These are phyloP conservation scores for Phytophthora crassamura DNA, from an alignment of 352 stramenopile genomes.

Conservation along the genomic window DNA sequence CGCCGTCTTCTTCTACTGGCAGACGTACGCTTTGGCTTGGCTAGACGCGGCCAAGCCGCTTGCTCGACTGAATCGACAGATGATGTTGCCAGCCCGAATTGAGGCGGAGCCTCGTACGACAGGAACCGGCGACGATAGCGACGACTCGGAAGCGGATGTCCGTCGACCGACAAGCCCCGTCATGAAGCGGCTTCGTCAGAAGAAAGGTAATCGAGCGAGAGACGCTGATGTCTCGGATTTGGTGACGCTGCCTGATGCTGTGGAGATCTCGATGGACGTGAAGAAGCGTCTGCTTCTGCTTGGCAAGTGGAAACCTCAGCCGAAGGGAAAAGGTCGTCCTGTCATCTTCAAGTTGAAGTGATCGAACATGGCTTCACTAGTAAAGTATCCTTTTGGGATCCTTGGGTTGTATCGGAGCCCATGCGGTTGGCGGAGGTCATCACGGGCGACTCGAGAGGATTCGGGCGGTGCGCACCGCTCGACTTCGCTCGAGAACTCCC, in stretches of 20 bases:
- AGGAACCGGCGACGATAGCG: slow-evolving; percentile 1
- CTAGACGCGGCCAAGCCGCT: slow-evolving; percentile 47
- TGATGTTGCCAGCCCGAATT: not conserved
- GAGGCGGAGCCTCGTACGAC: not conserved
- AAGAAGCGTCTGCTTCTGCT: slow-evolving; percentile 67
- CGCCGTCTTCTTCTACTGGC: slow-evolving; percentile 72
- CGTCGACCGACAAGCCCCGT: slow-evolving; percentile 61
- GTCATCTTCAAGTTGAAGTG: slow-evolving; percentile 29
- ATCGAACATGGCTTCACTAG: slow-evolving; percentile 16
- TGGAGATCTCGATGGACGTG: slow-evolving; percentile 59
- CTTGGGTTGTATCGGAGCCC: not conserved
- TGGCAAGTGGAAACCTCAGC: slow-evolving; percentile 45
- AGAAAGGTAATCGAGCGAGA: slow-evolving; percentile 19
- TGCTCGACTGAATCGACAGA: not conserved
- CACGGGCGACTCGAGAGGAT: slow-evolving; percentile 82
- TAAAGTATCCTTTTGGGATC: slow-evolving; percentile 13
- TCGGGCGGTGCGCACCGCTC: slow-evolving; percentile 72
- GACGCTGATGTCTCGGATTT: not conserved
- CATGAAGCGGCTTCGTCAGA: slow-evolving; percentile 55
- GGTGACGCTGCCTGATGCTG: slow-evolving; percentile 46
- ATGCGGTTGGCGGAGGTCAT: slow-evolving; percentile 62
- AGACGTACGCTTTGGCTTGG: slow-evolving; percentile 80
- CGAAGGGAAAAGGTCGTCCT: too few species aligned
- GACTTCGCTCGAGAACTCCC: slow-evolving; percentile 57
- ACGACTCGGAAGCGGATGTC: slow-evolving; percentile 26